phyloP scores from a whole-genome alignment of 768 basidiomycete species.

The Pisolithus tinctorius region DNA sequence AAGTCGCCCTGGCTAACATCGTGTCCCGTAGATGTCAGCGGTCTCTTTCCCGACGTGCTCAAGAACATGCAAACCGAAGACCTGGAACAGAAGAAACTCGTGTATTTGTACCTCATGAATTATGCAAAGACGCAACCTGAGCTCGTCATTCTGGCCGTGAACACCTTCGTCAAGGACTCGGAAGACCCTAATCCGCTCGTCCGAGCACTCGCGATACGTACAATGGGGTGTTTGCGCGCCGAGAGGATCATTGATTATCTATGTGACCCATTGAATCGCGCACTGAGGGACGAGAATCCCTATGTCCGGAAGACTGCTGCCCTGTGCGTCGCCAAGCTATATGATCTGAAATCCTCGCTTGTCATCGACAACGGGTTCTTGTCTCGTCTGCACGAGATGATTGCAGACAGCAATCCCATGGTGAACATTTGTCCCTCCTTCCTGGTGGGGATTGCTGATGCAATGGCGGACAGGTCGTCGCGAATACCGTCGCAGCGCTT shows the following conservation, averaged over 20 bases:
- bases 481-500: constrained; percentile 90
- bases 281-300: constrained; percentile 91
- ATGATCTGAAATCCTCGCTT: constrained; percentile 93
- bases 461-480: constrained; percentile 69
- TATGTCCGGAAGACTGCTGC: constrained; percentile 99
- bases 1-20: constrained; percentile 2
- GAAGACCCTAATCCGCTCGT: constrained; percentile 97
- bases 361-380: constrained; percentile 94
- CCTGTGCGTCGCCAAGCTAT: constrained; percentile 93
- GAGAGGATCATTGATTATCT: constrained; percentile 99
- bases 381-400: constrained; percentile 84
- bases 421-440: constrained; percentile 34
- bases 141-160: constrained; percentile 97
- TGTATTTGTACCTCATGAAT: constrained; percentile 99
- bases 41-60: constrained; percentile 95
- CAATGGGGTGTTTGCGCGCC: constrained; percentile 94
- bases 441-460: neutral
- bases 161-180: constrained; percentile 97
- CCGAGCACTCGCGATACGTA: constrained; percentile 91
- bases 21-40: constrained; percentile 62
- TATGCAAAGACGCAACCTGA: constrained; percentile 99
- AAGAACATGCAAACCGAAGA: constrained; percentile 99
- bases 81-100: constrained; percentile 98
- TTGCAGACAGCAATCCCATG: constrained; percentile 96
- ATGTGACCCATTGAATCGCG: constrained; percentile 90